Base-by-base conservation (phyloP, 176 grass and related monocot genomes). In the Phoenix roebelenii region DNA sequence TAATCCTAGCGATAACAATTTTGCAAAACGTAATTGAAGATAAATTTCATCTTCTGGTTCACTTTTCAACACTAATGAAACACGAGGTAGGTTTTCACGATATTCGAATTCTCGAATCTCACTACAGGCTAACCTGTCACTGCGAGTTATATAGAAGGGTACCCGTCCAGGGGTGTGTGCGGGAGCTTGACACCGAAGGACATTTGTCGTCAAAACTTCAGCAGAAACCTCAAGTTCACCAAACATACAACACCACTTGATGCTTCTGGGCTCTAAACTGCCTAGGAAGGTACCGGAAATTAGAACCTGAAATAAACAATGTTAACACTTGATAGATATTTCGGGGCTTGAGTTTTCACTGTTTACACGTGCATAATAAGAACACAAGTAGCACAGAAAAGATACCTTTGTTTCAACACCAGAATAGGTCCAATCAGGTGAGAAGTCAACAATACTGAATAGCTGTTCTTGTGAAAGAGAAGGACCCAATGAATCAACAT, bases 221-320 rank as follows among this genome's bases (percentile, higher is more conserved):
- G 72, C 86, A 30, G 86, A 54, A 65, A 96, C 86, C 80, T 96
- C 92, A 1, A 79, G 64, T 82, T 90, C 92, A 65, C 92, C 92
- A 87, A 96, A 96, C 92, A 96, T 96, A 74, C 92, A 96, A 71
- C 79, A 90, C 92, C 83, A 96, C 29, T 87, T 96, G 65, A 62
- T 76, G 50, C 51, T 87, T 39, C 68, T 49, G 52, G 72, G 20
- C 49, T 76, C 77, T 59, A 76, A 58, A 67, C 50, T 60, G 51
- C 80, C 60, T 60, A 96, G 22, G 77, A 96, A 90, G 54, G 26
- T 84, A 69, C 86, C 86, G 2, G 64, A 57, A 62, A 90, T 62
- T 66, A 96, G 23, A 82, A 96, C 80, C 91, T 71, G 56, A 18
- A 60, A 51, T 25, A 50, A 60, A 49, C 28, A 32, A 26, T n/a